Percentiles rank a stretch among this genome's conserved stretches.
Evolutionary conservation across 2,329 filamentous ascomycete species (phyloP).

Genomic region (Sphaerostilbella broomeana): DNA sequence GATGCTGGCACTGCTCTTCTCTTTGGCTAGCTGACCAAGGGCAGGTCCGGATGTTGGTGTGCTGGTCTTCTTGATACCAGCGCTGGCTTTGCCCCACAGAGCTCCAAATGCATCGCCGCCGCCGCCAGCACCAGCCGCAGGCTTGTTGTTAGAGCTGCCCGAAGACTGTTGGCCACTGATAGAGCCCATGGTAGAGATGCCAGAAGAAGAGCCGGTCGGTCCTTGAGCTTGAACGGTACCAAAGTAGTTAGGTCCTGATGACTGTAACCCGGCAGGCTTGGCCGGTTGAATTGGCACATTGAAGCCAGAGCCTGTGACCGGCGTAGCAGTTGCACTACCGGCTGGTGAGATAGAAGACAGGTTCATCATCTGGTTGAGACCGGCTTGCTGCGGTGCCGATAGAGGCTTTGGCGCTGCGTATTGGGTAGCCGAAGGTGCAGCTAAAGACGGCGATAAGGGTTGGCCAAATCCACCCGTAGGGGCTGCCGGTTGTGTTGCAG

Average conservation of each 20-base stretch:
- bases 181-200: conserved; percentile 14
- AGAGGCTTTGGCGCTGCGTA: conserved; percentile 80
- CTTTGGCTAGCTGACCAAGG: conserved; percentile 92
- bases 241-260: conserved; percentile 87
- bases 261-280: conserved; percentile 63
- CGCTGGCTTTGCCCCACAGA: conserved; percentile 71
- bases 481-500: conserved; percentile 44
- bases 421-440: conserved; percentile 52
- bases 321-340: conserved; percentile 47
- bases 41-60: conserved; percentile 62
- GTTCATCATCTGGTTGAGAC: conserved; percentile 70
- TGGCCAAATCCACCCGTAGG: conserved; percentile 28
- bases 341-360: conserved; percentile 77
- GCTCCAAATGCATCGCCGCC: conserved; percentile 85
- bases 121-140: conserved; percentile 43
- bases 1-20: conserved; percentile 89
- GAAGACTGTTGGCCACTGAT: conserved; percentile 39
- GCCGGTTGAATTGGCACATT: conserved; percentile 39
- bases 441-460: conserved; percentile 42
- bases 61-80: conserved; percentile 66
- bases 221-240: conserved; percentile 63
- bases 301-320: conserved; percentile 57
- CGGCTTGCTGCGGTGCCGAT: conserved; percentile 72
- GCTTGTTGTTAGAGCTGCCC: conserved; percentile 43
- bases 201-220: conserved; percentile 20